phyloP scores from a whole-genome alignment of 306 rosid species.

The Cucurbita pepo region DNA sequence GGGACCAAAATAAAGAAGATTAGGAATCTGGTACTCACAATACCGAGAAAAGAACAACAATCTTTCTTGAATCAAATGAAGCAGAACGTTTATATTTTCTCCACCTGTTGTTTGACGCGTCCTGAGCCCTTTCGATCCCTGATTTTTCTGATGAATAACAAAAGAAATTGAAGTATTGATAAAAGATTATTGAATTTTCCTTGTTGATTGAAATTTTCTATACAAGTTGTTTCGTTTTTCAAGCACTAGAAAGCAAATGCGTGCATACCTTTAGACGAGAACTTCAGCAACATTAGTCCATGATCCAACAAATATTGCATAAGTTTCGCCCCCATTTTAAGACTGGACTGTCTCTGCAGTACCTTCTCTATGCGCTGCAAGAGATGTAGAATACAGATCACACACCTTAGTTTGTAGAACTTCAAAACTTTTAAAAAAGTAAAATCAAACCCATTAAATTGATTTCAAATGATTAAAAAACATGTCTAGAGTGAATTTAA shows the following conservation, averaged over 20 bases:
- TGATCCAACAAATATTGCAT: conserved; percentile 36
- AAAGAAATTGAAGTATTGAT: not conserved
- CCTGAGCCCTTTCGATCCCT: conserved; percentile 52
- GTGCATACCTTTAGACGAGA: conserved; percentile 41
- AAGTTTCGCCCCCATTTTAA: conserved; percentile 36
- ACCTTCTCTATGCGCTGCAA: conserved; percentile 44
- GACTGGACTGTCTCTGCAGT: conserved; percentile 58
- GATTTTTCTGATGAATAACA: conserved; percentile 39
- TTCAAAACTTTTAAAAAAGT: no score
- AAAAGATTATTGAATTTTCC: not conserved
- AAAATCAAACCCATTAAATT: no score
- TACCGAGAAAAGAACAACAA: conserved; percentile 75
- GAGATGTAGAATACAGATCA: conserved; percentile 5
- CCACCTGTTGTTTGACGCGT: conserved; percentile 53
- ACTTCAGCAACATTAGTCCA: conserved; percentile 10
- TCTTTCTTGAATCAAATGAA: conserved; percentile 79
- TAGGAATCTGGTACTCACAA: conserved; percentile 38
- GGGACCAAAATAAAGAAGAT: not conserved
- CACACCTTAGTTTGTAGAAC: not conserved
- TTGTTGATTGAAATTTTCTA: conserved; percentile 5
- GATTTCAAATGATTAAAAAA: no score
- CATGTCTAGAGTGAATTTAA: no score
- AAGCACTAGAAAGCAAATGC: not conserved
- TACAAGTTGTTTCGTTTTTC: not conserved
- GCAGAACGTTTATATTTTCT: conserved; percentile 67